Base-by-base conservation (phyloP, 78 protist species). In the Blattamonas nauphoetae region DNA sequence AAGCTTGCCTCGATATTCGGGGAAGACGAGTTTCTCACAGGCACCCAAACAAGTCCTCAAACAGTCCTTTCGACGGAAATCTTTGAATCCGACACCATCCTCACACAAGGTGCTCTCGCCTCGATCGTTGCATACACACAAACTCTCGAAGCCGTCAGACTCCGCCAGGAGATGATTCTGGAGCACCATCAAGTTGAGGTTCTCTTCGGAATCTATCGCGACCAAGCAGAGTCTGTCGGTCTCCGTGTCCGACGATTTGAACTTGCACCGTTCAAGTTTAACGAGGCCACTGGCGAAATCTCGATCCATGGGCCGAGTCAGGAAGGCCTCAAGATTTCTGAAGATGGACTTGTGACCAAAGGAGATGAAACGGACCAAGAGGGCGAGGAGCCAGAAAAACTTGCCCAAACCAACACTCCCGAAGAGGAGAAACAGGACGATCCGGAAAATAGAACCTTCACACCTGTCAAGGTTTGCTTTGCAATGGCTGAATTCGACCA, bases 401-500 rank as follows among this genome's bases (percentile, higher is more conserved):
- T 46, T 6, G 64, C 64, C 5, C 64, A 46, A 5, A 6, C 64
- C 64, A 21, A 6, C 64, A 5, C 64, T 6, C 5, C 64, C 64
- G 64, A n/a, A n/a, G n/a, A n/a, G n/a, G n/a, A n/a, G n/a, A n/a
- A n/a, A n/a, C n/a, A n/a, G n/a, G n/a, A n/a, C n/a, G n/a, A n/a
- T n/a, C n/a, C n/a, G n/a, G n/a, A n/a, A n/a, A n/a, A n/a, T n/a
- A n/a, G n/a, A n/a, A n/a, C n/a, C n/a, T n/a, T n/a, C 29, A 4
- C 83, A 6, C 29, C 6, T 21, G 83, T 21, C 42, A 4, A 79
- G 29, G 21, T 79, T 6, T 32, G 6, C 83, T 79, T 79, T 21
- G 83, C 83, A 4, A 79, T 79, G 29, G 33, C 83, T 5, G 83
- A 79, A 11, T 79, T 79, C 83, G 83, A 79, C 32, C 83, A 6